Base-by-base conservation (phyloP, 2,329 filamentous ascomycete genomes). In the Sporothrix inflata region DNA sequence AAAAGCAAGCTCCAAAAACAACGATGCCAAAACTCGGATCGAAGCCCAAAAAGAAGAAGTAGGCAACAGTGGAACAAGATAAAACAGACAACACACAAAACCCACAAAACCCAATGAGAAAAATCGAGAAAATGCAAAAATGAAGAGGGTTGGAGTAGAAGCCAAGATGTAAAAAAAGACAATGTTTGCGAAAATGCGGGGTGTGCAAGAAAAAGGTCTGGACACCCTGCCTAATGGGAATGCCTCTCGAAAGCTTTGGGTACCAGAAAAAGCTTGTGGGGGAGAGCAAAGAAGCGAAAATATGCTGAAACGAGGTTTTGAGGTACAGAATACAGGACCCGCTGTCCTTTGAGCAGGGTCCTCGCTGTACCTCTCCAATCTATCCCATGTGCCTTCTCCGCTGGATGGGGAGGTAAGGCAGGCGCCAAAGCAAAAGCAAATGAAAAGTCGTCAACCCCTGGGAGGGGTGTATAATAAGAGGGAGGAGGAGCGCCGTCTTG, bases 291-390 rank as follows among this genome's bases (percentile, higher is more conserved):
- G 49, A 69, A 70, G 38, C 21, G 47, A 70, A 69, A 42, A 34
- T 30, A 71, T 45, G 61, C 38, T 24, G 38, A 30, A 61, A 60
- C 49, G 53, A 40, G 27, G 57, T 63, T 24, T 65, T 21, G 61
- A 42, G 61, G 47, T 47, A 53, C n/a, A 53, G 30, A 40, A 38
- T 53, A 21, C n/a, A 47, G 53, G 27, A 47, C 51, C 19, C 69
- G 21, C 24, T 55, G 40, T 45, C 51, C 27, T 24, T 19, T 14
- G 14, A n/a, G n/a, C 30, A 30, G 19, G 4, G 40, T 49, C 69
- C 69, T n/a, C 8, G 45, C 19, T 11, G 49, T 53, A 19, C 60
- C 30, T 71, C 45, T 65, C 69, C 69, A 71, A 65, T 71, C 57
- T 71, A 65, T 71, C 69, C 69, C 57, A 40, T 24, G 24, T 51